These are phyloP conservation scores for Leccinum sublutescens DNA, from an alignment of 768 basidiomycete species.

Conservation along the genomic window DNA sequence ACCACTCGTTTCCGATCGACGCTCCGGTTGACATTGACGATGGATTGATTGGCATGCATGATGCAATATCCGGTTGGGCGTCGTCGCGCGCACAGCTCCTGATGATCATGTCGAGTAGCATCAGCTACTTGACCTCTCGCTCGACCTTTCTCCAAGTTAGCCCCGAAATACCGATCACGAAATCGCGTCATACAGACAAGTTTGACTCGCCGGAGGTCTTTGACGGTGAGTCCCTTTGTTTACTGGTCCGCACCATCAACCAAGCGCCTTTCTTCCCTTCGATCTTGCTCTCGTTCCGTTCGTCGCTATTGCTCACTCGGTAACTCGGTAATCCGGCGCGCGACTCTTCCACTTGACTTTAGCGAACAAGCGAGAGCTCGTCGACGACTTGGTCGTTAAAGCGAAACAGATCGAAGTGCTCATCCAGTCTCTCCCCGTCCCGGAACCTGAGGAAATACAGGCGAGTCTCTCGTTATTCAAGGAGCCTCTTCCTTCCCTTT, in stretches of 20 bases:
- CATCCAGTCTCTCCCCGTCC: constrained; percentile 74
- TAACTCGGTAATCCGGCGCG: not conserved
- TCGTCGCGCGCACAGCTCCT: constrained; percentile 55
- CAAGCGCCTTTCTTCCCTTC: not conserved
- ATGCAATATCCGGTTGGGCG: not conserved
- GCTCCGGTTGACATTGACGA: not conserved
- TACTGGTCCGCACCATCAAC: not conserved
- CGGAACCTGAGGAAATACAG: constrained; percentile 77
- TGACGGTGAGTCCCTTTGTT: constrained; percentile 49
- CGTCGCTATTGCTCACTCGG: not conserved
- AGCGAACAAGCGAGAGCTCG: constrained; percentile 86
- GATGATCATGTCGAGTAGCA: constrained; percentile 81
- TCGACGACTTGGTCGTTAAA: constrained; percentile 77
- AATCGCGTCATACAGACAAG: constrained; percentile 69
- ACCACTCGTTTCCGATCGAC: not conserved
- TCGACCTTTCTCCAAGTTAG: constrained; percentile 79
- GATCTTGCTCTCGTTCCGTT: not conserved
- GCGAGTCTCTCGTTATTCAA: constrained; percentile 25
- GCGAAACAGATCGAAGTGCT: constrained; percentile 88
- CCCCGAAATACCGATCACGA: constrained; percentile 79
- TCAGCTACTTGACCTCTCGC: constrained; percentile 75
- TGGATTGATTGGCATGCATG: not conserved
- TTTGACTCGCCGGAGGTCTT: constrained; percentile 72
- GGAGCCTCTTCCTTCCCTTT: not conserved
- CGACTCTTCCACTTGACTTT: not conserved